phyloP scores from a whole-genome alignment of 129 eudicot species.

The Tagetes patula region DNA sequence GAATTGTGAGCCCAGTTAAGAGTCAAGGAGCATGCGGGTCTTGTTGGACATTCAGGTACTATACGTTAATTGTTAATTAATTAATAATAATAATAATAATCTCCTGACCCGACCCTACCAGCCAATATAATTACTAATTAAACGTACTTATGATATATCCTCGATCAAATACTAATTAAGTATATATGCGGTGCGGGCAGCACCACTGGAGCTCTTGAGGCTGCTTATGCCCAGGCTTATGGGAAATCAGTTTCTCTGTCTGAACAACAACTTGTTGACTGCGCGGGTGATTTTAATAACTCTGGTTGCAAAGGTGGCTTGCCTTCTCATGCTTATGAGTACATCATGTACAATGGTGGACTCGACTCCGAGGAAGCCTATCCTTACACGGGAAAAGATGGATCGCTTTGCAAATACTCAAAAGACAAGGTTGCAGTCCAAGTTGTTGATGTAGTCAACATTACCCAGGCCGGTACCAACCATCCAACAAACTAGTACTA shows the following conservation, averaged over 20 bases:
- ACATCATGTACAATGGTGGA: conserved; percentile 88
- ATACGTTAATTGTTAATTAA: too few species aligned
- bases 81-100: too few species aligned
- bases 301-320: conserved; percentile 87
- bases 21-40: conserved; percentile 91
- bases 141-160: too few species aligned
- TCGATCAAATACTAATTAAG: too few species aligned
- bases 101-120: too few species aligned
- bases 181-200: conserved; percentile 28
- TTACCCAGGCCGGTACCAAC: conserved; percentile 53
- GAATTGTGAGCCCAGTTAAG: conserved; percentile 90
- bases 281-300: conserved; percentile 84
- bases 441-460: conserved; percentile 74
- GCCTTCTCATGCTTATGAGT: conserved; percentile 95
- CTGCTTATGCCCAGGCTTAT: conserved; percentile 90
- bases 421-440: conserved; percentile 66
- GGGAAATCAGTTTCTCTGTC: conserved; percentile 80
- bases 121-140: too few species aligned
- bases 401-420: conserved; percentile 59
- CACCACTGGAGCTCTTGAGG: conserved; percentile 96
- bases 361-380: conserved; percentile 91
- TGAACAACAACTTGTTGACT: conserved; percentile 98
- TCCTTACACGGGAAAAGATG: conserved; percentile 78
- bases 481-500: too few species aligned
- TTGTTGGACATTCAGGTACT: conserved; percentile 97